Evolutionary conservation across 2,329 filamentous ascomycete genomes (phyloP).

Genomic region (Colletotrichum tabaci): DNA sequence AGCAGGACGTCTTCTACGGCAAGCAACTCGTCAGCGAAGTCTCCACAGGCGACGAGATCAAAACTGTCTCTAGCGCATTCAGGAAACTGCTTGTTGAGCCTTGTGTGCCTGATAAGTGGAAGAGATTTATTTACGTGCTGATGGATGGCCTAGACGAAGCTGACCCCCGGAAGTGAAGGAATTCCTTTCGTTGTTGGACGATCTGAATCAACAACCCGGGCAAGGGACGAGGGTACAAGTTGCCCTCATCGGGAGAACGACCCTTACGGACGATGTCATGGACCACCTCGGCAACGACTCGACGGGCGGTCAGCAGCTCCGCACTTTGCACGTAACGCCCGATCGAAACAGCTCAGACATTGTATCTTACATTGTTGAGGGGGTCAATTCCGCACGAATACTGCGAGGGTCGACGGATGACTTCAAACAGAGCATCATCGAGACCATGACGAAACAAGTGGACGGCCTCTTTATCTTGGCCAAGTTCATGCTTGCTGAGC

Average conservation of each 20-base stretch:
- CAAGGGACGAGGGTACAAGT: conserved; percentile 52
- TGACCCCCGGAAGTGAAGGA: conserved; percentile 54
- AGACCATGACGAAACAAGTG: conserved; percentile 58
- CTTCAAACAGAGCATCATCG: conserved; percentile 56
- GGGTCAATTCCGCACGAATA: conserved; percentile 56
- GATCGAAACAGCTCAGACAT: conserved; percentile 61
- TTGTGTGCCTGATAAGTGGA: conserved; percentile 51
- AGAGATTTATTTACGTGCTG: conserved; percentile 58
- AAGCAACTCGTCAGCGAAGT: conserved; percentile 56
- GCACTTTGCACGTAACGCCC: conserved; percentile 58
- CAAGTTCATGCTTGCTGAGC: conserved; percentile 65
- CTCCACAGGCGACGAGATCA: conserved; percentile 57
- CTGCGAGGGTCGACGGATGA: conserved; percentile 52
- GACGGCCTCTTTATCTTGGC: conserved; percentile 65
- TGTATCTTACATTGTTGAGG: conserved; percentile 57
- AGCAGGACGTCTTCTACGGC: conserved; percentile 61
- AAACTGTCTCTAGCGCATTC: conserved; percentile 61
- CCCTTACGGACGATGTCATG: conserved; percentile 58
- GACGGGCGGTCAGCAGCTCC: conserved; percentile 50
- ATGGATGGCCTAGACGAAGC: conserved; percentile 65
- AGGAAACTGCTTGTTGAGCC: conserved; percentile 58
- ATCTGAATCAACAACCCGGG: conserved; percentile 44
- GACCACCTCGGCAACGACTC: conserved; percentile 49
- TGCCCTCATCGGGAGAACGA: conserved; percentile 59
- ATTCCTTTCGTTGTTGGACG: conserved; percentile 54